A percentile compares a stretch with the other conserved stretches of the same genome.
Evolutionary conservation across 2,329 filamentous ascomycete species (phyloP).

Genomic region (Dendrostoma leiphaemia): DNA sequence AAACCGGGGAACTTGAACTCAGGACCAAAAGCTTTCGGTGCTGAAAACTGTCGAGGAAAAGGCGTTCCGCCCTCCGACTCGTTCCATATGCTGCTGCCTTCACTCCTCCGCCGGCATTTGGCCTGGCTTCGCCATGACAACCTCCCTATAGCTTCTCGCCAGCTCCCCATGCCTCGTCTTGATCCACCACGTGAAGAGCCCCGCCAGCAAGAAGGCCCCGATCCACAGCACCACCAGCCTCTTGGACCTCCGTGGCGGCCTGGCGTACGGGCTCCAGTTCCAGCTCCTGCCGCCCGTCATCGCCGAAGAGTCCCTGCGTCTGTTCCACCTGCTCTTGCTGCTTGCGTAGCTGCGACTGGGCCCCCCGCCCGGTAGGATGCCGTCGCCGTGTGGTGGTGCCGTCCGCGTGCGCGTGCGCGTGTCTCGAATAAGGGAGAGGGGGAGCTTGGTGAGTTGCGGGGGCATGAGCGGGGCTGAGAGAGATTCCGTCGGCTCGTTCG

Average conservation of each 20-base stretch:
- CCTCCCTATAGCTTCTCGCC: slow-evolving; percentile 10
- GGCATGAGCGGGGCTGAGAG: slow-evolving; percentile 1
- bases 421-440: slow-evolving; percentile 17
- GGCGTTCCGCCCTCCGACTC: not conserved
- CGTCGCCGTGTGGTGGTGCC: slow-evolving; percentile 1
- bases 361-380: slow-evolving; percentile 8
- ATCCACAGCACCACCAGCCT: slow-evolving; percentile 17
- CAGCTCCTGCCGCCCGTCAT: not conserved
- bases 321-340: not conserved
- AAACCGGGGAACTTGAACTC: too few species aligned
- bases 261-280: slow-evolving; percentile 16
- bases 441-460: slow-evolving; percentile 13
- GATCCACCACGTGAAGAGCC: slow-evolving; percentile 15
- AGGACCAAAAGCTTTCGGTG: too few species aligned
- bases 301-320: not conserved
- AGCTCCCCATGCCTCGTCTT: not conserved
- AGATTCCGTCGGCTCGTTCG: too few species aligned
- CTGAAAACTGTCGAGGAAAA: too few species aligned
- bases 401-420: slow-evolving; percentile 17
- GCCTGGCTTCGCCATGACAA: slow-evolving; percentile 5
- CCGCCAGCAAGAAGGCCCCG: slow-evolving; percentile 6
- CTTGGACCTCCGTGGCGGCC: slow-evolving; percentile 16
- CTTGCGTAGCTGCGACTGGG: not conserved
- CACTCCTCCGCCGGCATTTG: slow-evolving; percentile 10
- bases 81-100: not conserved